phyloP scores from a whole-genome alignment of 2,329 filamentous ascomycete genomes.

The Fusarium beomiforme region DNA sequence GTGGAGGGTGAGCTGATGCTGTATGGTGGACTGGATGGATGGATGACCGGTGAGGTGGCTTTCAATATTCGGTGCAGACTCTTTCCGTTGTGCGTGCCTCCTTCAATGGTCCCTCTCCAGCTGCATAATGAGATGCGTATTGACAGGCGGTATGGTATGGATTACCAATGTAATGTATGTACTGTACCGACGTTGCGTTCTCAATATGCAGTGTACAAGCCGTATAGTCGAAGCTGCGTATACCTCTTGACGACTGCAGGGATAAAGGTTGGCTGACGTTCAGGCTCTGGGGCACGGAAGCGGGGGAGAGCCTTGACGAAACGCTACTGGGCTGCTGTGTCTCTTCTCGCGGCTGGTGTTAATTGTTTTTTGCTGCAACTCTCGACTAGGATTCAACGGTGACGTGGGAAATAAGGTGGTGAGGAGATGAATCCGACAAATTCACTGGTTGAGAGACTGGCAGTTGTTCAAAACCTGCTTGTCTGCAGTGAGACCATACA shows the following conservation, averaged over 20 bases:
- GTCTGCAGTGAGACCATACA: constrained; percentile 15
- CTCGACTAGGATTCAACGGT: constrained; percentile 17
- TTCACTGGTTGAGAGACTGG: constrained; percentile 15
- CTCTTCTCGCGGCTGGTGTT: constrained; percentile 19
- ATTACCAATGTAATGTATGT: neutral
- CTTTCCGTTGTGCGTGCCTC: neutral
- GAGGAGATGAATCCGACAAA: neutral
- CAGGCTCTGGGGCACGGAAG: constrained; percentile 11
- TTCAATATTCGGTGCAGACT: constrained; percentile 3
- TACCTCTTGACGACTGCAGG: constrained; percentile 18
- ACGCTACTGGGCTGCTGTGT: constrained; percentile 13
- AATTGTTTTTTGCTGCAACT: constrained; percentile 11
- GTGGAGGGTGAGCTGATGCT: constrained; percentile 13
- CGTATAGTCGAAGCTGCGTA: constrained; percentile 13
- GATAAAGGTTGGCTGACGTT: constrained; percentile 30
- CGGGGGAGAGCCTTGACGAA: constrained; percentile 19
- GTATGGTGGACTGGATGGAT: constrained; percentile 15
- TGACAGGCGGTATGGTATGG: constrained; percentile 21
- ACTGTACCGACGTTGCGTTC: constrained; percentile 17
- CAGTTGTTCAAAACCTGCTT: constrained; percentile 16
- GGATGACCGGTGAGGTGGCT: constrained; percentile 12
- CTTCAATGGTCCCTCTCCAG: neutral
- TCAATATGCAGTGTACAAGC: constrained; percentile 12
- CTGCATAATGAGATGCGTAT: constrained; percentile 4
- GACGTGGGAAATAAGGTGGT: constrained; percentile 27